Evolutionary conservation across 179 eudicot genomes (phyloP).

Genomic region (Drosera spatulata): DNA sequence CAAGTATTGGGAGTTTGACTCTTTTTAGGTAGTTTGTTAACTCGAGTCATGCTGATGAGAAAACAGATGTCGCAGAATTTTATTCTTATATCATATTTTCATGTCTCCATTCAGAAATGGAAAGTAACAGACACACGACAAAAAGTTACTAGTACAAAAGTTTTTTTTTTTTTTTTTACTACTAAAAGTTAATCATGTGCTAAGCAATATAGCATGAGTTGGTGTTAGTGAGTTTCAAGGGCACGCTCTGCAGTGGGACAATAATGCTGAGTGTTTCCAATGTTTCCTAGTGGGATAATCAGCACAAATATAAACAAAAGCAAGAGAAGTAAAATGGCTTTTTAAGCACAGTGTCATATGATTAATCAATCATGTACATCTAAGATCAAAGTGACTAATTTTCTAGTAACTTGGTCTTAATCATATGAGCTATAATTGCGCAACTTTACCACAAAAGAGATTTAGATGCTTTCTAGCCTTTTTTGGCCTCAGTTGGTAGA

Average conservation of each 20-base stretch:
- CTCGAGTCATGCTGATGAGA: no score
- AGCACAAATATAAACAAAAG: conserved; percentile 4
- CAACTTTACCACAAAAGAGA: conserved; percentile 14
- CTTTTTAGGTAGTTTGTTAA: no score
- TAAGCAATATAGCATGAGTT: conserved; percentile 36
- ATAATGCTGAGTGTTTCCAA: conserved; percentile 6
- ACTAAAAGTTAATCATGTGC: conserved; percentile 57
- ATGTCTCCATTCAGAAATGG: no score
- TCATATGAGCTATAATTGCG: conserved; percentile 54
- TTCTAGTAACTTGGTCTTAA: conserved; percentile 31
- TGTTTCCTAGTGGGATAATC: background rate
- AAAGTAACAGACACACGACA: no score
- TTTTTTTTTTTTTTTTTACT: no score
- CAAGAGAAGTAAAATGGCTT: conserved; percentile 22
- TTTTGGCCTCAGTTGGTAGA: background rate
- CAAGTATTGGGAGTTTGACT: no score
- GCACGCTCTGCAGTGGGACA: conserved; percentile 93
- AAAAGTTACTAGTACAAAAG: no score
- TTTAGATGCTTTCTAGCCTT: background rate
- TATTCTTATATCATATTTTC: no score
- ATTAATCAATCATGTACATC: conserved; percentile 10
- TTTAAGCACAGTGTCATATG: conserved; percentile 20
- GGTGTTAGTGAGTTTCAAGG: conserved; percentile 43
- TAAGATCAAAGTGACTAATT: conserved; percentile 20
- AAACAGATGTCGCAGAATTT: no score